These are phyloP conservation scores for Hippophae tibetana DNA, from an alignment of 306 rosid species.

Conservation along the genomic window DNA sequence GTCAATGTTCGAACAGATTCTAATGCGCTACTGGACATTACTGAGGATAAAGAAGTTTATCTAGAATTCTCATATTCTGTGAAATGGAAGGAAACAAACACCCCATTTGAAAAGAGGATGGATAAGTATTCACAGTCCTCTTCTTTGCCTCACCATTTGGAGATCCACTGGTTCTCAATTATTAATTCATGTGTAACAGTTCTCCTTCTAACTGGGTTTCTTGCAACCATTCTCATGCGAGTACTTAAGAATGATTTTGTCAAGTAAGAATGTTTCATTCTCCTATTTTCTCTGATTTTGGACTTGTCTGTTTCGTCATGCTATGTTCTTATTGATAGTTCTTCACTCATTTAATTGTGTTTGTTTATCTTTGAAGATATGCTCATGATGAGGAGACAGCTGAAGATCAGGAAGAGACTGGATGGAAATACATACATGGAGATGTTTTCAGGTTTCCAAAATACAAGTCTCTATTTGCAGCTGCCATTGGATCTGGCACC, in stretches of 20 bases:
- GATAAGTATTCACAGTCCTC: slow-evolving; percentile 94
- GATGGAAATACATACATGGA: slow-evolving; percentile 97
- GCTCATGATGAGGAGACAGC: slow-evolving; percentile 98
- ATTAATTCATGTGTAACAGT: slow-evolving; percentile 96
- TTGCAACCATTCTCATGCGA: slow-evolving; percentile 96
- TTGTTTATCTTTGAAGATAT: slow-evolving; percentile 36
- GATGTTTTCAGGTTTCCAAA: slow-evolving; percentile 92
- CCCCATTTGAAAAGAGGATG: slow-evolving; percentile 86
- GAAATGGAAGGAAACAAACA: slow-evolving; percentile 75
- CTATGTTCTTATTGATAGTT: slow-evolving; percentile 8
- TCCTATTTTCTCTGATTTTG: slow-evolving; percentile 3
- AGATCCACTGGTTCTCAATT: slow-evolving; percentile 97
- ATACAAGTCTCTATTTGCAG: slow-evolving; percentile 71
- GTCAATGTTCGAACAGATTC: slow-evolving; percentile 77
- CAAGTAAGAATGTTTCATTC: slow-evolving; percentile 48
- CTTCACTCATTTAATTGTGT: not conserved
- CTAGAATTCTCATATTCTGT: slow-evolving; percentile 73
- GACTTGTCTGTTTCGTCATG: slow-evolving; percentile 1
- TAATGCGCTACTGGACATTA: slow-evolving; percentile 70
- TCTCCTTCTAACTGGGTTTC: slow-evolving; percentile 92
- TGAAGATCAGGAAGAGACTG: slow-evolving; percentile 97
- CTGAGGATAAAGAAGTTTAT: slow-evolving; percentile 77
- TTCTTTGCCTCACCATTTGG: slow-evolving; percentile 87
- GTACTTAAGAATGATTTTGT: slow-evolving; percentile 93
- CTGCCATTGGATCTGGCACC: slow-evolving; percentile 92